phyloP scores from a whole-genome alignment of 805 yeast genomes.

The Wickerhamiella nectarea region DNA sequence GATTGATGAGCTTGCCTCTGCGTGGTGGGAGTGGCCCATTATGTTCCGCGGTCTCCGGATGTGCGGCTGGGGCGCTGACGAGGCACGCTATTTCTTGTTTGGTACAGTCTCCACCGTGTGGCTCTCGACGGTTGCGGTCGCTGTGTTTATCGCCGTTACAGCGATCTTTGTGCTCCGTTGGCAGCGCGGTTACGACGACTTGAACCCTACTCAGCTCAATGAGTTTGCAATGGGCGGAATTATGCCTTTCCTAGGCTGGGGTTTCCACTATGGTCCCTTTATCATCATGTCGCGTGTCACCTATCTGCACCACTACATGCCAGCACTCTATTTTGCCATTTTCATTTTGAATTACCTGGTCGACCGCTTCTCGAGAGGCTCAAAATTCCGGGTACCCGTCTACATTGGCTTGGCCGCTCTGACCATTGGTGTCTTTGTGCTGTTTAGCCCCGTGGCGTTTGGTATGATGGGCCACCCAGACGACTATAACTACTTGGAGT shows the following conservation, averaged over 20 bases:
- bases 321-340: conserved; percentile 90
- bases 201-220: conserved; percentile 32
- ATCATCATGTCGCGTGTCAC: conserved; percentile 91
- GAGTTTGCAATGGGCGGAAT: conserved; percentile 49
- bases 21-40: conserved; percentile 79
- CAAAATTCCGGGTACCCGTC: conserved; percentile 23
- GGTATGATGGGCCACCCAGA: conserved; percentile 57
- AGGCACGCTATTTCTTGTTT: conserved; percentile 48
- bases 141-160: conserved; percentile 30
- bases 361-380: conserved; percentile 33
- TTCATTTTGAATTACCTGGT: conserved; percentile 52
- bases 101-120: conserved; percentile 55
- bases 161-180: conserved; percentile 35
- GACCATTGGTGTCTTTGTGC: conserved; percentile 45
- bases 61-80: conserved; percentile 53
- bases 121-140: conserved; percentile 34
- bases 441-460: conserved; percentile 55
- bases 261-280: conserved; percentile 77
- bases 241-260: conserved; percentile 84
- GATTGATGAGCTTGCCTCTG: conserved; percentile 54
- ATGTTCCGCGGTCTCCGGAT: conserved; percentile 55
- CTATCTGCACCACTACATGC: conserved; percentile 91
- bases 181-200: conserved; percentile 54
- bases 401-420: conserved; percentile 36
- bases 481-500: conserved; percentile 38